Base-by-base conservation (phyloP, 441 rosid species). In the Populus tomentosa region DNA sequence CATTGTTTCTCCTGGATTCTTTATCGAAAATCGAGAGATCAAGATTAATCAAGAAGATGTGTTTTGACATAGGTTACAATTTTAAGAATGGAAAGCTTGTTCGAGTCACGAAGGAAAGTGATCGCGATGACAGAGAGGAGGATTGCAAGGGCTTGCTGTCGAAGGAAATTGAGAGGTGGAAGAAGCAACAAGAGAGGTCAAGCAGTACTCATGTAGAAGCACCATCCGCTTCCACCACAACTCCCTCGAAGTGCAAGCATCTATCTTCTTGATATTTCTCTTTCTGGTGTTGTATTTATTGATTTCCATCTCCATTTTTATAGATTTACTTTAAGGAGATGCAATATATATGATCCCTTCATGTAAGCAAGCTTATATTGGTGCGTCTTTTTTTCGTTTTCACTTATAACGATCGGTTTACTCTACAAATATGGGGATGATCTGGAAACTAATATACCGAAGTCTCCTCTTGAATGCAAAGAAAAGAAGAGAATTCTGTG, bases 141-240 rank as follows among this genome's bases (percentile, higher is more conserved):
- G 79, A 76, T 76, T 66, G 63, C 28, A 76, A 80, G 62, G 82
- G 82, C 65, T 61, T 80, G 74, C 82, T 80, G 42, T 61, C 61
- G n/a, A 75, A 66, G 75, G 90, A 88, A 79, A 80, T 88, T 16
- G 82, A 83, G 73, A 79, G 79, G 78, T 88, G 88, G 89, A 80
- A 83, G 72, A 84, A 75, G 67, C 82, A 84, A 33, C 81, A 73
- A 36, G 84, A 82, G 69, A 67, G 6, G 35, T 62, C 77, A 28
- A 67, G 56, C 0, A 46, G 16, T 38, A 38, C 66, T 53, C 77
- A 76, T 71, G 85, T 38, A 59, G 70, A 74, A 50, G 71, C 72
- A 65, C 63, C 84, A 5, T 18, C 73, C 16, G 23, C 70, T 20
- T 46, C 71, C 13, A 36, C 24, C 20, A 36, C 70, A 8, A 68